phyloP scores from a whole-genome alignment of 306 rosid species.

The Citrullus mucosospermus region DNA sequence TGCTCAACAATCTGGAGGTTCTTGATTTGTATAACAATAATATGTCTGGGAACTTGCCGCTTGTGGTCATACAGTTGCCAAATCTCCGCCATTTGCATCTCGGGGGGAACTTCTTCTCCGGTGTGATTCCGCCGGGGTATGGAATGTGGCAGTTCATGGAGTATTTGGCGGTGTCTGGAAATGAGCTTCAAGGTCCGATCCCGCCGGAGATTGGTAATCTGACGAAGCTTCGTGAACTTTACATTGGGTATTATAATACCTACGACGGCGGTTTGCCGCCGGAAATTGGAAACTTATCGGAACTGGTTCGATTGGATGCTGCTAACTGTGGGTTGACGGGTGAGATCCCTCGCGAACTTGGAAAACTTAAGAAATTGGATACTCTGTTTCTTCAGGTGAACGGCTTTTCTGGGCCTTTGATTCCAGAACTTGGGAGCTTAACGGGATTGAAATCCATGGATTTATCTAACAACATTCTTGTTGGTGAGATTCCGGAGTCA shows the following conservation, averaged over 20 bases:
- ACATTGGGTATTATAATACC: conserved; percentile 62
- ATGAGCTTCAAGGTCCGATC: conserved; percentile 50
- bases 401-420: conserved; percentile 58
- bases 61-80: conserved; percentile 30
- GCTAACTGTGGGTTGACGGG: conserved; percentile 74
- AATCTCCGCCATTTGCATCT: conserved; percentile 83
- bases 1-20: conserved; percentile 38
- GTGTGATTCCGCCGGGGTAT: conserved; percentile 72
- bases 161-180: conserved; percentile 81
- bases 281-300: conserved; percentile 63
- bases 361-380: conserved; percentile 59
- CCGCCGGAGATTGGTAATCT: conserved; percentile 80
- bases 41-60: conserved; percentile 63
- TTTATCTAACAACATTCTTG: conserved; percentile 62
- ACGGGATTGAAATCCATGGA: conserved; percentile 77
- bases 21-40: conserved; percentile 86
- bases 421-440: conserved; percentile 56
- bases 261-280: conserved; percentile 62
- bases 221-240: conserved; percentile 55
- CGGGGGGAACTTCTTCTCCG: conserved; percentile 75
- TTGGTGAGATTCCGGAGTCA: conserved; percentile 67
- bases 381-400: conserved; percentile 92
- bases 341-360: conserved; percentile 64
- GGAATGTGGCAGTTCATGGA: conserved; percentile 44
- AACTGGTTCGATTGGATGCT: conserved; percentile 65